phyloP scores from a whole-genome alignment of 495 filamentous ascomycete species.

The Lasiosphaeria ovina region DNA sequence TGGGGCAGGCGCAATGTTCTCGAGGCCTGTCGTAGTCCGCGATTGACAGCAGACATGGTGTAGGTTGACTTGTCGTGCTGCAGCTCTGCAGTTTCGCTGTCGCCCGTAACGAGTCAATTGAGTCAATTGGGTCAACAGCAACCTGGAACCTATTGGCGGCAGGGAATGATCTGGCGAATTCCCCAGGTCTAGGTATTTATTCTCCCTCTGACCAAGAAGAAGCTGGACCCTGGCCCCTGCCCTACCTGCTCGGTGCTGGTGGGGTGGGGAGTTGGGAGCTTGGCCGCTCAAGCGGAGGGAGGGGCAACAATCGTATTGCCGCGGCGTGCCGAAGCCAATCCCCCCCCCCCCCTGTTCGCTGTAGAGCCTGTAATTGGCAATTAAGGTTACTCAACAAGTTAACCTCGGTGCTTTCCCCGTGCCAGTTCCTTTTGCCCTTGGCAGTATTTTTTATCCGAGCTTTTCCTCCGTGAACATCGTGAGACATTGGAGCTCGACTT shows the following conservation, averaged over 20 bases:
- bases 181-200: background rate
- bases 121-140: background rate
- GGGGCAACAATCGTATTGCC: background rate
- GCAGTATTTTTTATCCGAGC: background rate
- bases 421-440: background rate
- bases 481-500: background rate
- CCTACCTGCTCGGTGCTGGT: constrained; percentile 3
- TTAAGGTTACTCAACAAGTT: background rate
- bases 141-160: background rate
- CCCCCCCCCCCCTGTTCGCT: background rate
- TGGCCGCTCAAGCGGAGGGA: constrained; percentile 4
- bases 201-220: background rate
- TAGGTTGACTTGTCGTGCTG: background rate
- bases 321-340: constrained; percentile 5
- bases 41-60: constrained; percentile 33
- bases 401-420: background rate
- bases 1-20: constrained; percentile 27
- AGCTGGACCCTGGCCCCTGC: background rate
- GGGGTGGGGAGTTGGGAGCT: background rate
- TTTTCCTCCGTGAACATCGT: background rate
- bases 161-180: background rate
- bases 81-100: too few relatives aligned
- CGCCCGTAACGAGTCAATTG: constrained; percentile 18
- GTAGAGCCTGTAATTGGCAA: too few relatives aligned
- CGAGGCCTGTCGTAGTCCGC: constrained; percentile 32